These are phyloP conservation scores for Phyllosticta capitalensis DNA, from an alignment of 2,329 filamentous ascomycete species.

Conservation along the genomic window DNA sequence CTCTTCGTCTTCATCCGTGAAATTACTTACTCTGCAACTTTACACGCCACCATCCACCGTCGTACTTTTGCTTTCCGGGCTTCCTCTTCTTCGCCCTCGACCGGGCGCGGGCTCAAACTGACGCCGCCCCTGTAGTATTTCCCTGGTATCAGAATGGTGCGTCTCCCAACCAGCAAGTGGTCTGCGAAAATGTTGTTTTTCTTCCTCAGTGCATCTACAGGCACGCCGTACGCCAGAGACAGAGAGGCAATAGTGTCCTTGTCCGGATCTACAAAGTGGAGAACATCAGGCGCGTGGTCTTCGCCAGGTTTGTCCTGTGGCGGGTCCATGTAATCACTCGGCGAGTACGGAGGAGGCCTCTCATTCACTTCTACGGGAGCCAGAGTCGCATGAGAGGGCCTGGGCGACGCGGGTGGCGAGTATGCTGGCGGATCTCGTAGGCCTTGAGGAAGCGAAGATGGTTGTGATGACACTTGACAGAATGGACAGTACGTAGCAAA, in stretches of 20 bases:
- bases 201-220: constrained; percentile 50
- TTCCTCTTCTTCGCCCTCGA: constrained; percentile 69
- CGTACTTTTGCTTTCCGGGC: constrained; percentile 59
- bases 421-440: constrained; percentile 62
- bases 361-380: constrained; percentile 21
- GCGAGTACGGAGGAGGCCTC: constrained; percentile 37
- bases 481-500: constrained; percentile 63
- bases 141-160: constrained; percentile 62
- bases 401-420: constrained; percentile 30
- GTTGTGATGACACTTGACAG: constrained; percentile 60
- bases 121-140: constrained; percentile 58
- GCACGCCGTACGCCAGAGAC: constrained; percentile 62
- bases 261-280: constrained; percentile 66
- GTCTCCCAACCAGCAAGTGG: constrained; percentile 58
- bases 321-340: constrained; percentile 20
- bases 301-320: constrained; percentile 23
- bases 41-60: constrained; percentile 67
- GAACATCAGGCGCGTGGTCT: constrained; percentile 48
- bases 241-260: constrained; percentile 59
- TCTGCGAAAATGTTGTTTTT: constrained; percentile 64
- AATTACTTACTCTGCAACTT: constrained; percentile 57
- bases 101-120: constrained; percentile 57
- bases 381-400: constrained; percentile 7
- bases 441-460: constrained; percentile 53
- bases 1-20: background rate